Evolutionary conservation across 345 rosid genomes (phyloP), one percentile per base, ranked within the genome.

Genomic region (Hibiscus tridactylites): DNA sequence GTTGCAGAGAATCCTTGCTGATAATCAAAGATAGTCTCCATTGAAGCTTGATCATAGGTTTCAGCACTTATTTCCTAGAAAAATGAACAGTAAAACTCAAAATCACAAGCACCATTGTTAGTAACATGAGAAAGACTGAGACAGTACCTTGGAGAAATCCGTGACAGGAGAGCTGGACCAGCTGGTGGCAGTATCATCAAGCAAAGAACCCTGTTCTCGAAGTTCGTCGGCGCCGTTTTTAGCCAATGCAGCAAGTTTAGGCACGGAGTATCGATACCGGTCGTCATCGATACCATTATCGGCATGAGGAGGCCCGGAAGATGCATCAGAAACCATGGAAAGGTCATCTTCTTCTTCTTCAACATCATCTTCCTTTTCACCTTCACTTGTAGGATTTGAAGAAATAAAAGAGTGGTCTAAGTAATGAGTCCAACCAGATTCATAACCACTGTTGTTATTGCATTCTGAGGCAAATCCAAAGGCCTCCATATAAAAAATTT

Each of bases 261-360:
- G 17, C 44, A 76, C 13, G 6, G 79, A 54, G 50, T 21, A 65
- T 13, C 72, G 74, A 53, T 13, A 60, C 6, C 60, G 75, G 67
- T 49, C 10, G 9, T 6, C 46, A 9, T 9, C 3, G 46, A 8
- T 47, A 58, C 68, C 77, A 10, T 79, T 81, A 13, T 86, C 88
- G 65, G 88, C 89, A 19, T 60, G 88, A 29, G 92, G 95, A 67
- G 98, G 97, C 6, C 97, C 98, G 24, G 98, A 94, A 72, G 98
- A 94, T 56, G 98, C 98, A 80, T 94, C 98, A 21, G 98, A 94
- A 46, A 91, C 83, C 97, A 94, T 91, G 0, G 98, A 94, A 80
- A 88, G 81, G 68, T 88, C 98, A 2, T 91, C 96, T 56, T 53
- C 28, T 17, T 88, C n/a, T n/a, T n/a, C 92, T 2, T 81, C 87